phyloP scores from a whole-genome alignment of 2,329 filamentous ascomycete genomes.

The Rachicladosporium sp. region DNA sequence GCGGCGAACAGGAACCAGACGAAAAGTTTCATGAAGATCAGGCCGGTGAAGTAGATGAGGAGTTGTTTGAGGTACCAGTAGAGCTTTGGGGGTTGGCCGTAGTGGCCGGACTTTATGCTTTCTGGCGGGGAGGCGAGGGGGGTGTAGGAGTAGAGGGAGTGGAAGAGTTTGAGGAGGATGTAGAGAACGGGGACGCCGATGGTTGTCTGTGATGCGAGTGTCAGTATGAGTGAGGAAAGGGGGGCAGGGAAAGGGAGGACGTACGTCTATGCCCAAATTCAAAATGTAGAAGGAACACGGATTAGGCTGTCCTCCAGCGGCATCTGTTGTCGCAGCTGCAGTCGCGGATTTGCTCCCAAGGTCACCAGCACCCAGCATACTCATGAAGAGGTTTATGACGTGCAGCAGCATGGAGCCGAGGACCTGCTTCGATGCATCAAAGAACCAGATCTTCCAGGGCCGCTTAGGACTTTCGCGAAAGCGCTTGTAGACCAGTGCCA shows the following conservation, averaged over 20 bases:
- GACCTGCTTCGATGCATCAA: slow-evolving; percentile 94
- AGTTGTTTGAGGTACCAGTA: slow-evolving; percentile 96
- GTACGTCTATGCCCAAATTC: slow-evolving; percentile 88
- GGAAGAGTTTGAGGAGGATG: slow-evolving; percentile 67
- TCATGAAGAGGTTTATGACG: slow-evolving; percentile 88
- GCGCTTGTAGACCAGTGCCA: slow-evolving; percentile 84
- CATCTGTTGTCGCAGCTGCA: slow-evolving; percentile 22
- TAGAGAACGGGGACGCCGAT: slow-evolving; percentile 93
- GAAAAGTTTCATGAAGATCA: slow-evolving; percentile 93
- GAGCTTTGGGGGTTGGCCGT: slow-evolving; percentile 67
- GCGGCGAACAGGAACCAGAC: slow-evolving; percentile 85
- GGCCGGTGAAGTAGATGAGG: slow-evolving; percentile 85
- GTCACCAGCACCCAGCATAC: slow-evolving; percentile 81
- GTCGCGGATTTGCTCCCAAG: slow-evolving; percentile 43
- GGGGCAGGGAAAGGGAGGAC: slow-evolving; percentile 26
- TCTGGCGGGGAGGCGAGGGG: slow-evolving; percentile 68
- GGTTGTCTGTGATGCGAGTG: slow-evolving; percentile 54
- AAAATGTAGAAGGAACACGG: slow-evolving; percentile 94
- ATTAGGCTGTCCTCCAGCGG: slow-evolving; percentile 60
- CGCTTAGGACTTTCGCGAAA: slow-evolving; percentile 85
- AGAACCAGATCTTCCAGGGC: slow-evolving; percentile 93
- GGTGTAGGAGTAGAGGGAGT: slow-evolving; percentile 58
- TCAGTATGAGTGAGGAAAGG: background rate
- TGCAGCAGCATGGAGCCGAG: slow-evolving; percentile 87
- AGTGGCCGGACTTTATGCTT: slow-evolving; percentile 87